phyloP scores from a whole-genome alignment of 345 rosid species.

The Lenwebbia sp. region DNA sequence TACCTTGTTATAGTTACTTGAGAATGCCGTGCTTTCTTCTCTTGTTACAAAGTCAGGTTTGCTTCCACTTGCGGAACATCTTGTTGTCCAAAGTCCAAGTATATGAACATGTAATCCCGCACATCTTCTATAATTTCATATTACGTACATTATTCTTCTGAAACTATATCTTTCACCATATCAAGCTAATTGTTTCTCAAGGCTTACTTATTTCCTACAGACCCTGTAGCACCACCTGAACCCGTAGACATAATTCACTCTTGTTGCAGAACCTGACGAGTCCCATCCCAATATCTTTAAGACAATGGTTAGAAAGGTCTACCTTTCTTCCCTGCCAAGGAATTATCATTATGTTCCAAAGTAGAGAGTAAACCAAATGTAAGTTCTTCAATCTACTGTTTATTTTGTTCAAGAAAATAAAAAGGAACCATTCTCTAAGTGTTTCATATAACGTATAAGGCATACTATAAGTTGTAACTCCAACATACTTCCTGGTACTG shows the following conservation, averaged over 20 bases:
- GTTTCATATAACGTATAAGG: neutral
- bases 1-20: neutral
- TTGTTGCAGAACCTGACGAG: neutral
- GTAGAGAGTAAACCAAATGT: neutral
- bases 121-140: neutral
- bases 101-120: neutral
- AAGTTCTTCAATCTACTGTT: neutral
- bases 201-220: neutral
- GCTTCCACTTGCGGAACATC: neutral
- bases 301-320: neutral
- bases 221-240: neutral
- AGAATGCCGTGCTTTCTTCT: neutral
- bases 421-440: neutral
- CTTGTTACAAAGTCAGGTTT: neutral
- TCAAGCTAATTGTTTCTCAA: neutral
- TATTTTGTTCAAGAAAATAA: neutral
- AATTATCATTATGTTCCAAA: neutral
- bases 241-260: neutral
- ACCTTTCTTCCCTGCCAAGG: neutral
- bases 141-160: neutral
- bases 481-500: neutral
- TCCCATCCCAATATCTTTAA: neutral
- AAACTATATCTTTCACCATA: neutral
- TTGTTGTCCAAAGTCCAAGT: neutral
- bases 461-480: neutral